These are phyloP conservation scores for Myrmaecium sp. DNA, from an alignment of 2,329 filamentous ascomycete genomes.

Conservation along the genomic window DNA sequence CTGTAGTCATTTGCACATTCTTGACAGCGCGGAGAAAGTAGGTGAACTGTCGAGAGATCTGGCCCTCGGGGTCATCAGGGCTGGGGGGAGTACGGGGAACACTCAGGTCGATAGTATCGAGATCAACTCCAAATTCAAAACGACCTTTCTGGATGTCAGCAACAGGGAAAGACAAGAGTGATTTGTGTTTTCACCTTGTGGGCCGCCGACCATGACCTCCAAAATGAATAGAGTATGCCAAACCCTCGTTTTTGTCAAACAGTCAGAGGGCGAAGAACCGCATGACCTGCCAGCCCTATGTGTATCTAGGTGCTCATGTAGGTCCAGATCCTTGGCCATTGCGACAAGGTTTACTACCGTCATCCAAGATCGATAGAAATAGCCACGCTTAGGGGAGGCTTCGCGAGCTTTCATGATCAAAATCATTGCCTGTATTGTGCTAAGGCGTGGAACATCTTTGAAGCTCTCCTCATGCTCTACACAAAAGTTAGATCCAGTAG, in stretches of 20 bases:
- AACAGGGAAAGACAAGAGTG: constrained; percentile 1
- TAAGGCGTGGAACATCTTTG: constrained; percentile 78
- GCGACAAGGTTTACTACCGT: constrained; percentile 79
- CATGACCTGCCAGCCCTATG: constrained; percentile 60
- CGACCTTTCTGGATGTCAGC: constrained; percentile 34
- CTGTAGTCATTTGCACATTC: constrained; percentile 62
- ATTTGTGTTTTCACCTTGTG: constrained; percentile 49
- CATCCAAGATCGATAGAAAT: constrained; percentile 97
- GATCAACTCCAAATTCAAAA: constrained; percentile 58
- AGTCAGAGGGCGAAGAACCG: constrained; percentile 53
- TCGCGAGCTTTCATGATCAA: constrained; percentile 83
- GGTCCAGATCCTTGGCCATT: constrained; percentile 80
- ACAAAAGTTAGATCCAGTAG: constrained; percentile 9
- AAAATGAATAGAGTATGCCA: constrained; percentile 81
- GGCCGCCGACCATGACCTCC: constrained; percentile 84
- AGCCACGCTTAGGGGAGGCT: constrained; percentile 79
- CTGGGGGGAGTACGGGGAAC: constrained; percentile 47
- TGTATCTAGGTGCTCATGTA: constrained; percentile 71
- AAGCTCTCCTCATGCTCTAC: constrained; percentile 81
- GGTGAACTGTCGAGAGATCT: constrained; percentile 67
- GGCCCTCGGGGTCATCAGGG: constrained; percentile 57
- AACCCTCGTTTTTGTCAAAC: constrained; percentile 65
- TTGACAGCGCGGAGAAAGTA: constrained; percentile 64
- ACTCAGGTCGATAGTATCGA: constrained; percentile 59
- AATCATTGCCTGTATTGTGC: constrained; percentile 78